A percentile compares a stretch with the other conserved stretches of the same genome.
These are phyloP conservation scores for Fragaria vesca DNA, from an alignment of 306 rosid species.

Conservation along the genomic window DNA sequence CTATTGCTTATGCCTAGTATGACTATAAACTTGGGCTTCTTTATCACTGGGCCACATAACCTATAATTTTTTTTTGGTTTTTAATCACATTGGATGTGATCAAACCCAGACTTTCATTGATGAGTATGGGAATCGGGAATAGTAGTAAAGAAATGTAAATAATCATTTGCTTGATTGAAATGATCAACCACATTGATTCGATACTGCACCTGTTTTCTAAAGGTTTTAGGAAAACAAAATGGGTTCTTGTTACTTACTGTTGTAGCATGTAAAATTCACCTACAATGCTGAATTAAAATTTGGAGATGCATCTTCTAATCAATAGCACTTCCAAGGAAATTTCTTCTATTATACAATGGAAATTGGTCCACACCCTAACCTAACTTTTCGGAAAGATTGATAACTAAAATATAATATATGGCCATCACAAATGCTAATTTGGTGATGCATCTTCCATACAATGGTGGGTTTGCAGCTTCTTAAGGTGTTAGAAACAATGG, in stretches of 20 bases:
- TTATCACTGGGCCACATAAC: neutral
- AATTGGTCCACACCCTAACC: neutral
- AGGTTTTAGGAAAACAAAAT: neutral
- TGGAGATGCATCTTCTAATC: neutral
- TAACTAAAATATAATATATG: neutral
- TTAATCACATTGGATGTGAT: neutral
- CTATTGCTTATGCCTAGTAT: neutral
- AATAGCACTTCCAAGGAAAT: neutral
- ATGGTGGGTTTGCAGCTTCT: neutral
- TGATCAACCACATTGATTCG: neutral
- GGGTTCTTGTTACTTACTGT: neutral
- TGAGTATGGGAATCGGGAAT: neutral
- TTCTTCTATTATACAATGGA: neutral
- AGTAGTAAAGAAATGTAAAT: neutral
- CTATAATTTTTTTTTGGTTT: no score
- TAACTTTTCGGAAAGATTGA: neutral
- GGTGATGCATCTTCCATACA: no score
- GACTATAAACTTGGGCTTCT: neutral
- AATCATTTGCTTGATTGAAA: neutral
- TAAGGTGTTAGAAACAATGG: neutral
- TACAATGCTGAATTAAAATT: neutral
- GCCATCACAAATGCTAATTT: neutral
- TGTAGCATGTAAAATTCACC: neutral
- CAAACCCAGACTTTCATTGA: neutral
- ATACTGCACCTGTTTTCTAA: neutral